phyloP scores from a whole-genome alignment of 495 filamentous ascomycete species.

The Aspergillus coremiiformis region DNA sequence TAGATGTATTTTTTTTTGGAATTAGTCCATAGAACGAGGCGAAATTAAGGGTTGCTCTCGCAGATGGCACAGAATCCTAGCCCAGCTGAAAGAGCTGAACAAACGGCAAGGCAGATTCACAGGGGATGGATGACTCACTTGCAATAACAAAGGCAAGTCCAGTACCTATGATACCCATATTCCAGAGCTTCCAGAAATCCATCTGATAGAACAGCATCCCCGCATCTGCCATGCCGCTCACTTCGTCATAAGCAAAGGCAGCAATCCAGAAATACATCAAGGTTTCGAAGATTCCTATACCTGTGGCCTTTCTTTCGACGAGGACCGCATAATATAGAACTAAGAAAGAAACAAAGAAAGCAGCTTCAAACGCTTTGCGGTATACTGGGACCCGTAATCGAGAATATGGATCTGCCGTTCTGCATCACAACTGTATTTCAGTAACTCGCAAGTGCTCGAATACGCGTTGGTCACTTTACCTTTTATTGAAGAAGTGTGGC shows the following conservation, averaged over 20 bases:
- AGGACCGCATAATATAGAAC: conserved; percentile 79
- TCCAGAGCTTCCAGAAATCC: conserved; percentile 89
- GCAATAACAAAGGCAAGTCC: conserved; percentile 64
- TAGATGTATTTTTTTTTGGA: conserved; percentile 19
- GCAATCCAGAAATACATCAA: conserved; percentile 63
- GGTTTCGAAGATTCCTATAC: conserved; percentile 45
- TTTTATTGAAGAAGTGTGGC: conserved; percentile 71
- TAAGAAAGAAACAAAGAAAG: conserved; percentile 79
- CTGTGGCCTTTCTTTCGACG: conserved; percentile 47
- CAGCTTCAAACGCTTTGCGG: conserved; percentile 78
- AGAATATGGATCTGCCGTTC: conserved; percentile 72
- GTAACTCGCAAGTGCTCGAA: neutral
- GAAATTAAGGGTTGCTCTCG: neutral
- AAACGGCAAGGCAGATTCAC: conserved; percentile 13
- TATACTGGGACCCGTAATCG: conserved; percentile 86
- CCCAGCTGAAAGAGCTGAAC: conserved; percentile 7
- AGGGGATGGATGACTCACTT: conserved; percentile 47
- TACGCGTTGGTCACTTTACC: conserved; percentile 23
- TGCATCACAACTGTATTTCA: conserved; percentile 14
- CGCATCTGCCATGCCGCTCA: conserved; percentile 75
- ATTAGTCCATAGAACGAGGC: neutral
- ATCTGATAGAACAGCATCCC: conserved; percentile 75
- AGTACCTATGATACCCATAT: conserved; percentile 78
- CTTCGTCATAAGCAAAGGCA: conserved; percentile 81
- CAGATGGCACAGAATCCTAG: neutral